These are phyloP conservation scores for Psilocybe cyanescens DNA, from an alignment of 768 basidiomycete species.

Conservation along the genomic window DNA sequence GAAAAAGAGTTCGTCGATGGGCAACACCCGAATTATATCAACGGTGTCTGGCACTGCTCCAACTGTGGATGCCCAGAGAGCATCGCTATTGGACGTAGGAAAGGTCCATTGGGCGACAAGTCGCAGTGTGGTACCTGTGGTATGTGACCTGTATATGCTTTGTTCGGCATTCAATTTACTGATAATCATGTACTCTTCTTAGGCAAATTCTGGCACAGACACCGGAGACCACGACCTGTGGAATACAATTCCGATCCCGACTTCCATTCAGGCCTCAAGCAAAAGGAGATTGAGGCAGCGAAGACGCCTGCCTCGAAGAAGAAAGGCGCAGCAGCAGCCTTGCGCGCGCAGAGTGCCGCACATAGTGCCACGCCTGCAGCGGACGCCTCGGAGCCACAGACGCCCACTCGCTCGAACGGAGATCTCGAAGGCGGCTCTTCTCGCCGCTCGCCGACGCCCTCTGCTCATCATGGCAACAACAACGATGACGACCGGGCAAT, in stretches of 20 bases:
- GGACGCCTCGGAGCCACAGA: conserved; percentile 52
- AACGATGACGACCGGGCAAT: conserved; percentile 61
- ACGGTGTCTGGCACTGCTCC: conserved; percentile 93
- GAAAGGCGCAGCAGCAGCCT: conserved; percentile 54
- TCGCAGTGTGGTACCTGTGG: conserved; percentile 93
- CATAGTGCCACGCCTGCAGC: conserved; percentile 40
- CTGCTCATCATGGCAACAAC: conserved; percentile 16
- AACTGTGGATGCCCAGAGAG: conserved; percentile 92
- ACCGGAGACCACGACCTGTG: conserved; percentile 79
- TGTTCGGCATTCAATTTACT: conserved; percentile 5
- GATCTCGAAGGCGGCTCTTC: conserved; percentile 23
- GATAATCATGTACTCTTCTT: conserved; percentile 9
- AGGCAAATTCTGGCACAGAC: conserved; percentile 93
- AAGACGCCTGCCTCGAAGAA: conserved; percentile 57
- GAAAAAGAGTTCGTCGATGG: conserved; percentile 84
- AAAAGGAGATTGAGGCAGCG: conserved; percentile 56
- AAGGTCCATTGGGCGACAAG: conserved; percentile 89
- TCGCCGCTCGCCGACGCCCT: conserved; percentile 25
- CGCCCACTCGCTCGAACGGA: conserved; percentile 46
- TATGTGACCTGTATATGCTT: conserved; percentile 41
- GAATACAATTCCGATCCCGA: conserved; percentile 79
- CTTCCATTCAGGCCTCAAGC: conserved; percentile 60
- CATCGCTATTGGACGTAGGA: conserved; percentile 83
- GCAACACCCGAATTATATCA: conserved; percentile 78
- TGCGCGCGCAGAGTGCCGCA: conserved; percentile 48